Base-by-base conservation (phyloP, 352 stramenopile species). In the Globisporangium viniferum region DNA sequence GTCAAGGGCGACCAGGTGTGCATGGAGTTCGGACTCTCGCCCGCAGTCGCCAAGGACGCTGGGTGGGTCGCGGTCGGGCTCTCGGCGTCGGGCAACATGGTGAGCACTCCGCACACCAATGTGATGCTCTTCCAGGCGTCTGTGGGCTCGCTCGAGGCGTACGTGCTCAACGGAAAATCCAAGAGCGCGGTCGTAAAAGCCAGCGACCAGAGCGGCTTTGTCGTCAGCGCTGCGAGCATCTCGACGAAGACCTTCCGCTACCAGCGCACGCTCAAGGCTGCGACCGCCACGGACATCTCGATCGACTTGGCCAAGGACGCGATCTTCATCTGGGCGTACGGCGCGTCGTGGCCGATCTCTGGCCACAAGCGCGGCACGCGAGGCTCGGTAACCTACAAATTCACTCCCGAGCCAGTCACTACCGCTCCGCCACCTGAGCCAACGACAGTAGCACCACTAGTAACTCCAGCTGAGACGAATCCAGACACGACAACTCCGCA, bases 261-360 rank as follows among this genome's bases (percentile, higher is more conserved):
- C 72, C 82, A 93, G 72, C 83, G 87, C 33, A 81, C 78, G 46
- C 65, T 94, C 24, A 77, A 74, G 10, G 84, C 81, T 9, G 71
- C 75, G 22, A 75, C 79, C 4, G 48, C 69, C 4, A 78, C 75
- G 24, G 82, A 92, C 61, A 75, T 95, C 12, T 64, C 66, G 1
- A 75, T 93, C 59, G 75, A 78, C 29, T 55, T 81, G 9, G 77
- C 64, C 9, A 67, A 27, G 5, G 59, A 69, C 0, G 74, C 73
- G 10, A 71, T 78, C 39, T 85, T 92, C 62, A 87, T 93, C 62
- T 95, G 87, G 87, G 79, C 83, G 12, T 92, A 91, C 69, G 83
- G 79, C 51, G 80, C 71, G 2, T 85, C 80, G 64, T 92, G 80
- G 82, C 81, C 84, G 8, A 90, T 92, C 72, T 75, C 73, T 27